Evolutionary conservation across 345 rosid species (phyloP), one percentile per base, ranked within the genome.

Genomic region (Durio zibethinus): DNA sequence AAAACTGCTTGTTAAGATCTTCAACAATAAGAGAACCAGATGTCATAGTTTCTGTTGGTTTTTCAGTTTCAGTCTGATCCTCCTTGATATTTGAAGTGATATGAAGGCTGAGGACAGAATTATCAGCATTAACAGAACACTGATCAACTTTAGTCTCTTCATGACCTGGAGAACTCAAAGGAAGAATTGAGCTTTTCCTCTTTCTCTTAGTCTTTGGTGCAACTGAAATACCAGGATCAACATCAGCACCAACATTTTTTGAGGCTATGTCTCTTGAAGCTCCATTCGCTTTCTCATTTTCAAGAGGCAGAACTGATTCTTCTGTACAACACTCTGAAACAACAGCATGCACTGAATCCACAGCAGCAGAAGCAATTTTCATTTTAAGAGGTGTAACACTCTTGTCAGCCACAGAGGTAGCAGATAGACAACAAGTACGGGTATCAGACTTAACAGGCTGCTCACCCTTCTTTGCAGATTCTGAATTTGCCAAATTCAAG

Each of bases 81-180:
- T 68, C 80, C 59, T 61, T 78, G 29, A 77, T 68, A 69, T 76
- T 74, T 54, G 85, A 75, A 70, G 80, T 71, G 73, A 76, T 77
- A 73, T 54, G 73, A 77, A 63, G 59, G 59, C 18, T 40, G 4
- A 18, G 23, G 38, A 56, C n/a, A 74, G 75, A 74, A 75, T 31
- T 70, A 69, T 33, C 82, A 27, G 83, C 80, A 78, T 83, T 77
- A 74, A 69, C 35, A 70, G 59, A 71, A 76, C 65, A 63, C 57
- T 73, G 81, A 76, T 73, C 80, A 42, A 73, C 71, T 84, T 83
- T 78, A 27, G 78, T 82, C 82, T 80, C 88, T 70, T 71, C 79
- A 71, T 61, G 56, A 77, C 69, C 75, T 73, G 83, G 72, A 43
- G 83, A 83, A 70, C 67, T 80, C 70, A 53, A 27, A 72, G 86